Base-by-base conservation (phyloP, 768 basidiomycete species). In the Termitomyces sp. region DNA sequence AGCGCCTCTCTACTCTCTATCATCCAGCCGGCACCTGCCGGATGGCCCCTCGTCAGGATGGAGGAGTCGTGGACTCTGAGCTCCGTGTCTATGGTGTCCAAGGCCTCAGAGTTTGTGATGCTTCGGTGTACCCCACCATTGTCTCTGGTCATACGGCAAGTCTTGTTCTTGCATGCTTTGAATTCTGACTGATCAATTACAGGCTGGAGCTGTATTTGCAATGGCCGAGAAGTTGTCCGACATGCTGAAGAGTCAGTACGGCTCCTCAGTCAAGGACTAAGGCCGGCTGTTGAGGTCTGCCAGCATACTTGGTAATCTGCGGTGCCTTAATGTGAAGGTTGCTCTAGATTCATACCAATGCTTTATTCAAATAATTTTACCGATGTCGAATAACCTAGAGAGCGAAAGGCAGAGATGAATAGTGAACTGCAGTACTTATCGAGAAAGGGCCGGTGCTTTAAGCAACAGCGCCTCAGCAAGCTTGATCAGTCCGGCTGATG, bases 91-190 rank as follows among this genome's bases (percentile, higher is more conserved):
- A 74, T 60, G 77, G 77, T 10, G 57, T 81, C 8, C 61, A 71
- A 23, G 74, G 75, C 0, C 60, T 81, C 57, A 67, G 77, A 40
- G 73, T 79, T 15, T 79, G 76, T 48, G 79, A 81, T 66, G 78
- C 78, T 19, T 78, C 77, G 38, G 68, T 77, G 6, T 79, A 77
- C 62, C 78, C 78, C 9, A 68, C 55, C 38, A 78, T 77, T 53
- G 64, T 78, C 6, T 78, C 79, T 55, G 78, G 78, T 1, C 78
- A 80, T 67, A 76, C 76, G 59, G 77, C 75, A 52, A 60, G 75
- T 67, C 23, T 11, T 44, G 23, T 53, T 14, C 3, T 26, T 53
- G 43, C 10, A 12, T 40, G 35, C 21, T 31, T 50, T 17, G 48
- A 23, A 12, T 52, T 52, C 10, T 28, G 43, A 28, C 45, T 63